These are phyloP conservation scores for Psophocarpus tetragonolobus DNA, from an alignment of 306 rosid genomes.

Conservation along the genomic window DNA sequence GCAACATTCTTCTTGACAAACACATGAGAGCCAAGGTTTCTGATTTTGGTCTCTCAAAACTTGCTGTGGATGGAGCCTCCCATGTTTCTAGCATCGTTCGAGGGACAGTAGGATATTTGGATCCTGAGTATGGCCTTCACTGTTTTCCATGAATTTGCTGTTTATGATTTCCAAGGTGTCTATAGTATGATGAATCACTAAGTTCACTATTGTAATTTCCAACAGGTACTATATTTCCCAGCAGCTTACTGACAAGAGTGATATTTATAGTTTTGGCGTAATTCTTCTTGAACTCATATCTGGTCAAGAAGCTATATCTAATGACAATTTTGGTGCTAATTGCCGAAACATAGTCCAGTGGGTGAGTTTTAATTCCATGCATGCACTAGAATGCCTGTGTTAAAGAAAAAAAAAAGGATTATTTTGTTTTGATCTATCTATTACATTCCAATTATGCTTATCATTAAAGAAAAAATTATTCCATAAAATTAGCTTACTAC, in stretches of 20 bases:
- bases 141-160: background rate
- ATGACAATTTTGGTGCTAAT: constrained; percentile 84
- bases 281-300: constrained; percentile 98
- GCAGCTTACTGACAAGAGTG: constrained; percentile 97
- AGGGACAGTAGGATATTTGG: constrained; percentile 96
- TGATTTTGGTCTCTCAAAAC: constrained; percentile 96
- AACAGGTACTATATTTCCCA: constrained; percentile 95
- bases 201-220: background rate
- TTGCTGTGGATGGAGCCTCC: constrained; percentile 88
- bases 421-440: background rate
- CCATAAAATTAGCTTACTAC: background rate
- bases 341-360: constrained; percentile 95
- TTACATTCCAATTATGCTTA: background rate
- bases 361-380: constrained; percentile 58
- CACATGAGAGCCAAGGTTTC: constrained; percentile 96
- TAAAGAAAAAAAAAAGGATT: background rate
- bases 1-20: constrained; percentile 87
- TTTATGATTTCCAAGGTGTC: background rate
- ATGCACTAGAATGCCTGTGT: background rate
- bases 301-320: constrained; percentile 98
- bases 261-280: constrained; percentile 92
- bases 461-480: too few relatives aligned
- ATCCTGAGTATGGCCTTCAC: constrained; percentile 84
- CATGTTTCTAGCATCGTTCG: constrained; percentile 97
- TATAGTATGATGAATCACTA: background rate